Conservation (phyloP, 352 stramenopile species). For the Phytophthora cryptogea region DNA sequence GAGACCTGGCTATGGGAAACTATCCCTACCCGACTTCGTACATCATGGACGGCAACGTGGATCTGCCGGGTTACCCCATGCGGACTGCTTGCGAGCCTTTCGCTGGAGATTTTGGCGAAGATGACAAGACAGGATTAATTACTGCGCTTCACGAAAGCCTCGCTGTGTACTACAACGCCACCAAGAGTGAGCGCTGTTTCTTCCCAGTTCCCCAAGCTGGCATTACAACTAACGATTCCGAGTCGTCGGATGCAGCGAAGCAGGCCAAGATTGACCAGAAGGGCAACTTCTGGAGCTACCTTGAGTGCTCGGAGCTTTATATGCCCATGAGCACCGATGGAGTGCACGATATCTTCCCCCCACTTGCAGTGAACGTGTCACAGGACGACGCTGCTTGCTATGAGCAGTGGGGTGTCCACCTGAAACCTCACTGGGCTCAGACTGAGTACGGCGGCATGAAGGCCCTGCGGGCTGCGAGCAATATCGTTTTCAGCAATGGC, state of each 20-base stretch:
- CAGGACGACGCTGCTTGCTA: constrained; percentile 42
- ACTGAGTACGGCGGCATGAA: constrained; percentile 60
- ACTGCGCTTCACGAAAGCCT: constrained; percentile 42
- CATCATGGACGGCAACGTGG: constrained; percentile 48
- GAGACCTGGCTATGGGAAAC: constrained; percentile 47
- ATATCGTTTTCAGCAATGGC: constrained; percentile 77
- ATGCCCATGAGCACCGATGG: constrained; percentile 50
- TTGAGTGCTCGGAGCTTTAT: constrained; percentile 57
- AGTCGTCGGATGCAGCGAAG: constrained; percentile 30
- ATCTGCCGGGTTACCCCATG: constrained; percentile 45
- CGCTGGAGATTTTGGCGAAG: constrained; percentile 26
- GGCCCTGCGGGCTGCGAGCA: constrained; percentile 43
- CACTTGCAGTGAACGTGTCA: constrained; percentile 24
- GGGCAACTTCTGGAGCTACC: constrained; percentile 52
- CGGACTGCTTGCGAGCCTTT: constrained; percentile 41
- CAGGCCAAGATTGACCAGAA: constrained; percentile 37
- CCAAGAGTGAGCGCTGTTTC: constrained; percentile 38
- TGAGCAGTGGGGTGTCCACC: constrained; percentile 44
- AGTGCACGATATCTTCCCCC: constrained; percentile 45
- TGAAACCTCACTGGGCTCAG: constrained; percentile 49
- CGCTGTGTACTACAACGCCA: constrained; percentile 56
- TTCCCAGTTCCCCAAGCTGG: constrained; percentile 15
- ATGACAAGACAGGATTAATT: constrained; percentile 28
- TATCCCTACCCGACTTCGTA: constrained; percentile 57
- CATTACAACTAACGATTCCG: constrained; percentile 1